These are phyloP conservation scores for Candida quercuum DNA, from an alignment of 805 yeast species.

Conservation along the genomic window DNA sequence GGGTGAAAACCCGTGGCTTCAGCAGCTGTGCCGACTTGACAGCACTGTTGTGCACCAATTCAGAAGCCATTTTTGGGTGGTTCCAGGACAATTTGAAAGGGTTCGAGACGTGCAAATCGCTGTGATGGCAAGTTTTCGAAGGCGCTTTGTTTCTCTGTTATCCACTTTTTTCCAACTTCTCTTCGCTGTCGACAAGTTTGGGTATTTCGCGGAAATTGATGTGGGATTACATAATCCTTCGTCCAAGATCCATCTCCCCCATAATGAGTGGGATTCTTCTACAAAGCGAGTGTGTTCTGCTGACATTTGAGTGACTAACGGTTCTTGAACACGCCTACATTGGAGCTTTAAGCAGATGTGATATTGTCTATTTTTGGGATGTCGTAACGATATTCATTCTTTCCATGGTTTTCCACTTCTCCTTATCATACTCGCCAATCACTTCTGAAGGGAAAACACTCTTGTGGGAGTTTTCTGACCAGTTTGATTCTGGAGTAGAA, in stretches of 20 bases:
- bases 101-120: no score
- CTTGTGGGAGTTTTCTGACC: slow-evolving; percentile 29
- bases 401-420: slow-evolving; percentile 56
- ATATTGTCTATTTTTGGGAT: no score
- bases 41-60: slow-evolving; percentile 63
- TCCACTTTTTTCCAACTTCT: not conserved
- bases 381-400: slow-evolving; percentile 27
- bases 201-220: no score
- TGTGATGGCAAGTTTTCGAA: no score
- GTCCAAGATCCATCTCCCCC: no score
- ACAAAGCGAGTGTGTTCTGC: no score
- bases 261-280: no score
- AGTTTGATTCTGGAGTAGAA: slow-evolving; percentile 29
- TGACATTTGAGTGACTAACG: no score
- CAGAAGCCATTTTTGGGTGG: slow-evolving; percentile 5
- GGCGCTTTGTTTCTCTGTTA: not conserved
- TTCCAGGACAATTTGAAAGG: no score
- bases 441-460: slow-evolving; percentile 51
- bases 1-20: slow-evolving; percentile 53
- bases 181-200: not conserved
- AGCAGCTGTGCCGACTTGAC: slow-evolving; percentile 70
- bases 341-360: no score
- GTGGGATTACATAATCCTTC: no score
- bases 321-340: no score
- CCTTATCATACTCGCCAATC: slow-evolving; percentile 60